Evolutionary conservation across 345 rosid species (phyloP).

Genomic region (Eutrema heterophyllum): DNA sequence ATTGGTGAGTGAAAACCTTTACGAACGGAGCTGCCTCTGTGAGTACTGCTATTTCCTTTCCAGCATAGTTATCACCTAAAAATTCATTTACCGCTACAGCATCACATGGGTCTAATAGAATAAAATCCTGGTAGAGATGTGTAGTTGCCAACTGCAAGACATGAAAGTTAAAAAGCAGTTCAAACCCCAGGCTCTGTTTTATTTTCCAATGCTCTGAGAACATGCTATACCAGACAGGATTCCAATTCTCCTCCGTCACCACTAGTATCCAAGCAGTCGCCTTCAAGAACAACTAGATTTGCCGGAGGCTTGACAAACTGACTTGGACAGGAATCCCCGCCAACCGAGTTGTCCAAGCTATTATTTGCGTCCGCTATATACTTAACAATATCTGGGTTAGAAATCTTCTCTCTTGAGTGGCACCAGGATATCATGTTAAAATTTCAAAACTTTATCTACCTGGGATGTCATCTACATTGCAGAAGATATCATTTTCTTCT

Average conservation of each 20-base stretch:
- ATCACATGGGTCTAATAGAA: slow-evolving; percentile 82
- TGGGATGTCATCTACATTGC: slow-evolving; percentile 74
- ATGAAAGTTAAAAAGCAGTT: slow-evolving; percentile 10
- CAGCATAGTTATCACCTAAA: slow-evolving; percentile 37
- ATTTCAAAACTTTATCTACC: slow-evolving; percentile 39
- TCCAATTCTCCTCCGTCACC: slow-evolving; percentile 83
- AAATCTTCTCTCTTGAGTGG: background rate
- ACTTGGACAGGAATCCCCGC: slow-evolving; percentile 47
- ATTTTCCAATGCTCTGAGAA: slow-evolving; percentile 8
- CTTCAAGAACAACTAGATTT: slow-evolving; percentile 91
- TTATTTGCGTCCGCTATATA: slow-evolving; percentile 72
- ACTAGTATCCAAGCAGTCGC: slow-evolving; percentile 74
- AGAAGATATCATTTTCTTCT: slow-evolving; percentile 68
- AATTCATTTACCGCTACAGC: slow-evolving; percentile 53
- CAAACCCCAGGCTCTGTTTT: slow-evolving; percentile 1
- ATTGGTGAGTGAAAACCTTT: slow-evolving; percentile 58
- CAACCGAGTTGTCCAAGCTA: slow-evolving; percentile 56
- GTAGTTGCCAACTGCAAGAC: slow-evolving; percentile 74
- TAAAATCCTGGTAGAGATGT: slow-evolving; percentile 79
- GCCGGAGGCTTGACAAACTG: slow-evolving; percentile 88
- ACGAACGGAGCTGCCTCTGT: slow-evolving; percentile 40
- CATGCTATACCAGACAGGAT: slow-evolving; percentile 75
- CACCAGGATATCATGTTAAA: background rate
- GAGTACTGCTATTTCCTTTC: slow-evolving; percentile 43
- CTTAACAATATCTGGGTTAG: slow-evolving; percentile 8